Conservation (phyloP, 768 basidiomycete species). For the Chalciporus chontae region DNA sequence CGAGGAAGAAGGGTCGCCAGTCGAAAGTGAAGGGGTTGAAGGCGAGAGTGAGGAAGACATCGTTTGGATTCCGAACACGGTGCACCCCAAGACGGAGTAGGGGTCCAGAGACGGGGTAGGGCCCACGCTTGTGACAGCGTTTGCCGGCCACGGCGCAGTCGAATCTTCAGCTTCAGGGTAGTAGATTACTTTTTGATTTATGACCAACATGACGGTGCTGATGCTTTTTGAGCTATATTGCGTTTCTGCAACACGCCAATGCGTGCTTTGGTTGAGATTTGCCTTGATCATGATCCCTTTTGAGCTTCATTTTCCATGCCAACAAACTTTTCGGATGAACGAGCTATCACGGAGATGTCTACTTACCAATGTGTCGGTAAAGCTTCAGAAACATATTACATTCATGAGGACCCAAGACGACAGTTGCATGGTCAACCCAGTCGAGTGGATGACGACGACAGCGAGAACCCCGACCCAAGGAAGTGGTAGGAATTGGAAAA, state of each 20-base stretch:
- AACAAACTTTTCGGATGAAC: constrained; percentile 2
- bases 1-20: constrained; percentile 38
- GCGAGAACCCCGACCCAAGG: constrained; percentile 6
- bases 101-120: neutral
- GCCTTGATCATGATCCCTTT: constrained; percentile 1
- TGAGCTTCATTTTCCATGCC: neutral
- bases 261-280: constrained; percentile 11
- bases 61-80: constrained; percentile 29
- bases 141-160: constrained; percentile 3
- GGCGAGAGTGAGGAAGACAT: constrained; percentile 30
- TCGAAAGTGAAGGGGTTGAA: constrained; percentile 21
- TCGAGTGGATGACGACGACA: constrained; percentile 2
- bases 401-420: constrained; percentile 6
- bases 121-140: constrained; percentile 9
- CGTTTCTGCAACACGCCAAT: neutral
- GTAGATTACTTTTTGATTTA: constrained; percentile 10
- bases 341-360: constrained; percentile 9
- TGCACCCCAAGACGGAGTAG: constrained; percentile 11
- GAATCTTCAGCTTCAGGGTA: constrained; percentile 18
- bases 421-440: constrained; percentile 2
- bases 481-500: constrained; percentile 1
- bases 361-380: constrained; percentile 17
- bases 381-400: constrained; percentile 6
- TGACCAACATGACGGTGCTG: constrained; percentile 1
- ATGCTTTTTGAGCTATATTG: constrained; percentile 21